These are phyloP conservation scores for Pyracantha coccinea DNA, from an alignment of 331 rosid species.

Conservation along the genomic window DNA sequence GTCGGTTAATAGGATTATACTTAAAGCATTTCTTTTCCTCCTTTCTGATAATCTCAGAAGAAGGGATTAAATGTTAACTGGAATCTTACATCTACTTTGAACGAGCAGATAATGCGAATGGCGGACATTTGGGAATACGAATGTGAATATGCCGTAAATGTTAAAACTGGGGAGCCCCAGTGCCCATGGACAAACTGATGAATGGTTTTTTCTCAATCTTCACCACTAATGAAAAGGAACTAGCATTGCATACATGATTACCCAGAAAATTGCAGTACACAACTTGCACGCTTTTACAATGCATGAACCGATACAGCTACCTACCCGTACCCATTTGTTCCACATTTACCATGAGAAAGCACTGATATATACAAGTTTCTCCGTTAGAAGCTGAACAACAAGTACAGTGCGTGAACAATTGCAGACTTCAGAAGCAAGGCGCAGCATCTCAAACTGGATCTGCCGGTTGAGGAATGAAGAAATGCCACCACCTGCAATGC, in stretches of 20 bases:
- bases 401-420: background rate
- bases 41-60: too few species aligned
- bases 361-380: background rate
- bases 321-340: background rate
- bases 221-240: background rate
- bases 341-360: background rate
- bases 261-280: slow-evolving; percentile 2
- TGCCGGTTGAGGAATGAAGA: background rate
- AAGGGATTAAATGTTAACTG: too few species aligned
- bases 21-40: too few species aligned
- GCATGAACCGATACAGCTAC: background rate
- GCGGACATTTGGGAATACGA: background rate
- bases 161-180: background rate
- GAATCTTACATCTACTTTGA: too few species aligned
- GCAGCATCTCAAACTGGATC: background rate
- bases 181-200: background rate
- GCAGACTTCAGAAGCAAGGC: background rate
- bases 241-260: background rate
- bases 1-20: too few species aligned
- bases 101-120: background rate
- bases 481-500: too few species aligned
- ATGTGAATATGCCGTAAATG: background rate
- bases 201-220: background rate
- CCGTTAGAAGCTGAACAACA: background rate
- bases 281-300: background rate